These are phyloP conservation scores for Coffea eugenioides DNA, from an alignment of 257 asterid genomes.

Conservation along the genomic window DNA sequence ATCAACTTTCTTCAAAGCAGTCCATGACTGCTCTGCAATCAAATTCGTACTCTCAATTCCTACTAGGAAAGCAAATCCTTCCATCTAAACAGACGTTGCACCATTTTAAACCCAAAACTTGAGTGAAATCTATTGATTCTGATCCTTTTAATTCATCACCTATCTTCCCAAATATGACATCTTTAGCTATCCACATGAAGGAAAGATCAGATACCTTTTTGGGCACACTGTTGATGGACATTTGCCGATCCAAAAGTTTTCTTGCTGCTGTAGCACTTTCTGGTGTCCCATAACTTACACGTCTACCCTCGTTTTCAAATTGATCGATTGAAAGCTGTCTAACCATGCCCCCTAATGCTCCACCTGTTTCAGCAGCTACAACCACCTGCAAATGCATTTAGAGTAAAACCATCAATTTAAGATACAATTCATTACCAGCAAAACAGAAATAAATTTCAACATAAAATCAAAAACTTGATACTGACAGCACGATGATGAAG, in stretches of 20 bases:
- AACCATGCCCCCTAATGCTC: conserved; percentile 98
- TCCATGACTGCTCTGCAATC: too few species aligned
- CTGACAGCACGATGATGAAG: conserved; percentile 99
- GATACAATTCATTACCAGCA: conserved; percentile 14
- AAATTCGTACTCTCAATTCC: conserved; percentile 2
- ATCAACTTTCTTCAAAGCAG: background rate
- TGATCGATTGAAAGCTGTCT: conserved; percentile 99
- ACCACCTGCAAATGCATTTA: conserved; percentile 65
- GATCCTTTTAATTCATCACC: background rate
- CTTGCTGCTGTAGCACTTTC: conserved; percentile 99
- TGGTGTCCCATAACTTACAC: conserved; percentile 98
- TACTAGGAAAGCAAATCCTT: conserved; percentile 1
- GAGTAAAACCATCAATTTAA: conserved; percentile 20
- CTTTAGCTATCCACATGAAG: background rate
- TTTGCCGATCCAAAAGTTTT: conserved; percentile 91
- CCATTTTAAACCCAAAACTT: background rate
- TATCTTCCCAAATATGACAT: background rate
- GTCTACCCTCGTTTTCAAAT: conserved; percentile 96
- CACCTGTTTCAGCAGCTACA: conserved; percentile 98
- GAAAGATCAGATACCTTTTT: conserved; percentile 60
- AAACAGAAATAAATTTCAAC: background rate
- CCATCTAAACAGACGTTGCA: background rate
- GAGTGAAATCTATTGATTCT: background rate
- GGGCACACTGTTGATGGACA: conserved; percentile 93
- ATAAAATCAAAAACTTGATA: conserved; percentile 30